A percentile compares a stretch with the other conserved stretches of the same genome.
These are phyloP conservation scores for Neurospora sp. DNA, from an alignment of 495 filamentous ascomycete genomes.

Conservation along the genomic window DNA sequence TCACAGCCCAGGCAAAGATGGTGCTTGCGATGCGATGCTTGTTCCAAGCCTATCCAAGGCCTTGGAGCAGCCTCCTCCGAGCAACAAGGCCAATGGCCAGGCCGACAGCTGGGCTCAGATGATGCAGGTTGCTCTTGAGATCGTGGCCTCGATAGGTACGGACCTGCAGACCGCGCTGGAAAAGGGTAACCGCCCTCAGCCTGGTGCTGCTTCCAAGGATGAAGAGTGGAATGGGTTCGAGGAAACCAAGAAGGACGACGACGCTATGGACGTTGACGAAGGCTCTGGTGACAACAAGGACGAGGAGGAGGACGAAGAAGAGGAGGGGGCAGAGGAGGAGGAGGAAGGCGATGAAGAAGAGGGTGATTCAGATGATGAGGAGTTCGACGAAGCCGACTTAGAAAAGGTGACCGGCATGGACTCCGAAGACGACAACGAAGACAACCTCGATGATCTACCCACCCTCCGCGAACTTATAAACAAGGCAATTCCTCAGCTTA, in stretches of 20 bases:
- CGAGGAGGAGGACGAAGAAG: slow-evolving; percentile 22
- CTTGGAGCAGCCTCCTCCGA: slow-evolving; percentile 22
- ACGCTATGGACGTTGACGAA: slow-evolving; percentile 20
- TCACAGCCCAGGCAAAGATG: slow-evolving; percentile 34
- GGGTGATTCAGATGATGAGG: slow-evolving; percentile 21
- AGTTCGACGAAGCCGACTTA: slow-evolving; percentile 41
- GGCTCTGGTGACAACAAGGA: slow-evolving; percentile 26
- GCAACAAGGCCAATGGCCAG: slow-evolving; percentile 17
- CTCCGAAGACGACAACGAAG: slow-evolving; percentile 22
- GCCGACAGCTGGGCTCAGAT: slow-evolving; percentile 22
- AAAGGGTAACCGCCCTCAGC: slow-evolving; percentile 21
- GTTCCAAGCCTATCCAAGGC: slow-evolving; percentile 31
- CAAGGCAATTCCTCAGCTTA: slow-evolving; percentile 37
- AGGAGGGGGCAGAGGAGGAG: slow-evolving; percentile 19
- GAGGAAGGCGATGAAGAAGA: slow-evolving; percentile 24
- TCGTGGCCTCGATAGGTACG: slow-evolving; percentile 49
- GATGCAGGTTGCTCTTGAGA: slow-evolving; percentile 42
- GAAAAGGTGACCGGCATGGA: slow-evolving; percentile 43
- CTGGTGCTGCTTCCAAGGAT: slow-evolving; percentile 5
- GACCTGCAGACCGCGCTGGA: slow-evolving; percentile 36
- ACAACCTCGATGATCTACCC: slow-evolving; percentile 30
- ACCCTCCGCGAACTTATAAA: slow-evolving; percentile 39
- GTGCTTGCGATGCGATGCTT: slow-evolving; percentile 36
- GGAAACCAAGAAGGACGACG: slow-evolving; percentile 22
- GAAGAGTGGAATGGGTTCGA: slow-evolving; percentile 22